Conservation (phyloP, 1,284 basidiomycete species). For the Spongiforma sp. region DNA sequence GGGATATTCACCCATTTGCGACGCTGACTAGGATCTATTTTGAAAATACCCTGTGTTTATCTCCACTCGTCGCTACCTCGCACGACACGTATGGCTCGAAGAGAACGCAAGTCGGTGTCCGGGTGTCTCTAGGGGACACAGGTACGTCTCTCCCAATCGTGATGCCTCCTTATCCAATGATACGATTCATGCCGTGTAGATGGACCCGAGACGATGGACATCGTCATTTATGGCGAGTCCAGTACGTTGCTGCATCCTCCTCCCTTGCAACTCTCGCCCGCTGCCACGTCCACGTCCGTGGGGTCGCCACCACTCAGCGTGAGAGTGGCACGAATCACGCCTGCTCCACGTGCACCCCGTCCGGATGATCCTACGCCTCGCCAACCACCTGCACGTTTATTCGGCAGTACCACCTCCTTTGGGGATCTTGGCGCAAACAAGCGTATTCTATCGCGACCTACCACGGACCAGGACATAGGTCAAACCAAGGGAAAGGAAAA, state of each 20-base stretch:
- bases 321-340: slow-evolving; percentile 61
- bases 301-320: slow-evolving; percentile 46
- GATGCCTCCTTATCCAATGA: neutral
- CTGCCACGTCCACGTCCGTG: slow-evolving; percentile 20
- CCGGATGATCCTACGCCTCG: slow-evolving; percentile 82
- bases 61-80: slow-evolving; percentile 42
- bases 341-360: slow-evolving; percentile 53
- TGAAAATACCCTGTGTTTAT: slow-evolving; percentile 68
- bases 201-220: slow-evolving; percentile 67
- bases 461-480: slow-evolving; percentile 8
- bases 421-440: slow-evolving; percentile 26
- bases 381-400: slow-evolving; percentile 51
- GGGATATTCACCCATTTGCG: slow-evolving; percentile 74
- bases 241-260: slow-evolving; percentile 24
- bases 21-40: slow-evolving; percentile 67
- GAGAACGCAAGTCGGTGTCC: slow-evolving; percentile 57
- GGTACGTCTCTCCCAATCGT: slow-evolving; percentile 44
- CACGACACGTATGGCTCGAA: slow-evolving; percentile 12
- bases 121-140: slow-evolving; percentile 71
- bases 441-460: slow-evolving; percentile 15
- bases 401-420: slow-evolving; percentile 25
- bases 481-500: slow-evolving; percentile 17
- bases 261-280: slow-evolving; percentile 10
- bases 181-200: slow-evolving; percentile 40
- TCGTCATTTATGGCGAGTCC: slow-evolving; percentile 67